phyloP scores from a whole-genome alignment of 441 rosid genomes.

The Mallotus repandus region DNA sequence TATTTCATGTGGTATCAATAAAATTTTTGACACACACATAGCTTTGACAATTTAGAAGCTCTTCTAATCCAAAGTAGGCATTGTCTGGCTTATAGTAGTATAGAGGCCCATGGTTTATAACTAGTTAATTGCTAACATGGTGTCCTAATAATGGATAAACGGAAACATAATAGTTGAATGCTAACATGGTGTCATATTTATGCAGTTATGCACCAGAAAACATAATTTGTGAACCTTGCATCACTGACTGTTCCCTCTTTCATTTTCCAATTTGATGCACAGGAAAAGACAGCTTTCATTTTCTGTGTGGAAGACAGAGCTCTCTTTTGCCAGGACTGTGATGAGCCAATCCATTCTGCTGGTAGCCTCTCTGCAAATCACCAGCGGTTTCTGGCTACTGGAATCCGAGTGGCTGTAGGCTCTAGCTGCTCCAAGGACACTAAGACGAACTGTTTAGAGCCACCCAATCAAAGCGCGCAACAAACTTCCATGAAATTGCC shows the following conservation, averaged over 20 bases:
- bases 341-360: slow-evolving; percentile 67
- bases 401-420: slow-evolving; percentile 77
- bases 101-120: too few relatives aligned
- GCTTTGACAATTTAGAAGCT: too few relatives aligned
- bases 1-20: too few relatives aligned
- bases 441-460: slow-evolving; percentile 56
- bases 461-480: slow-evolving; percentile 52
- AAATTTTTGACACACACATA: too few relatives aligned
- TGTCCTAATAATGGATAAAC: too few relatives aligned
- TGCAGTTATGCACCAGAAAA: too few relatives aligned
- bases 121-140: too few relatives aligned
- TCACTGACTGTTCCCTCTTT: neutral
- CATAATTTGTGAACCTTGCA: neutral
- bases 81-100: too few relatives aligned
- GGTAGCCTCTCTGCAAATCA: slow-evolving; percentile 75
- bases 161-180: too few relatives aligned
- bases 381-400: slow-evolving; percentile 79
- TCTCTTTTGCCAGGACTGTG: slow-evolving; percentile 85
- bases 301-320: slow-evolving; percentile 98
- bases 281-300: slow-evolving; percentile 82
- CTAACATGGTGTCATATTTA: too few relatives aligned
- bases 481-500: slow-evolving; percentile 43
- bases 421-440: slow-evolving; percentile 53
- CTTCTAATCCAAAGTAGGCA: too few relatives aligned
- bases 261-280: slow-evolving; percentile 5